Base-by-base conservation (phyloP, 2,329 filamentous ascomycete genomes). In the Penicillium sp. region DNA sequence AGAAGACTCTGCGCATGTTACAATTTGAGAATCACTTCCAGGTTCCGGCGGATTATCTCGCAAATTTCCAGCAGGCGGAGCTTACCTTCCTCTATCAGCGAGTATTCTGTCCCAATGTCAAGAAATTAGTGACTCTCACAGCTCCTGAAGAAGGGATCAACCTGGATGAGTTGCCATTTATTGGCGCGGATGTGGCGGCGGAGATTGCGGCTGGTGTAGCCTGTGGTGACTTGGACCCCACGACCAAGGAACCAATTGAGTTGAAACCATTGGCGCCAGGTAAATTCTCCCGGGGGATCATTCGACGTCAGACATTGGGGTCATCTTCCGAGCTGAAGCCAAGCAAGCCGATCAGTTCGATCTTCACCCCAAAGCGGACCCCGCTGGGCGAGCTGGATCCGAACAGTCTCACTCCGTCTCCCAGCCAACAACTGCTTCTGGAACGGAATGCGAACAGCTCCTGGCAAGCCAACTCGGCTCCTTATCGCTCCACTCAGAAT, bases 21-120 rank as follows among this genome's bases (percentile, higher is more conserved):
- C 91, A 93, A 67, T 96, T 98, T 66, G 93, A 97, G 57, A 93
- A 92, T 19, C 93, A 96, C 74, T 89, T 88, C 68, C 85, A 85
- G 56, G 85, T 99, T 10, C 93, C 95, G 0, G 81, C 88, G 42
- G 89, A 90, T 63, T 99, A 98, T 73, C 80, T 95, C 30, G 87
- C 90, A 7, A 83, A 86, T 22, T 99, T 98, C 74, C 85, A 87
- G 63, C 89, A 94, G 73, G 95, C 95, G 0, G 95, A 99, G 76
- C 81, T 91, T 68, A 98, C 95, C 0, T 99, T 99, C 71, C 79
- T 97, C 19, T 91, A 98, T 71, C 95, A 97, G 79, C 91, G 95
- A 78, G 94, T 98, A 3, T 99, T 91, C 75, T 98, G 94, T 73
- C 93, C 94, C 0, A 80, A 83, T 40, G 83, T 84, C 45, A 83